phyloP scores from a whole-genome alignment of 2,329 filamentous ascomycete species.

The Keithomyces neogunnii region DNA sequence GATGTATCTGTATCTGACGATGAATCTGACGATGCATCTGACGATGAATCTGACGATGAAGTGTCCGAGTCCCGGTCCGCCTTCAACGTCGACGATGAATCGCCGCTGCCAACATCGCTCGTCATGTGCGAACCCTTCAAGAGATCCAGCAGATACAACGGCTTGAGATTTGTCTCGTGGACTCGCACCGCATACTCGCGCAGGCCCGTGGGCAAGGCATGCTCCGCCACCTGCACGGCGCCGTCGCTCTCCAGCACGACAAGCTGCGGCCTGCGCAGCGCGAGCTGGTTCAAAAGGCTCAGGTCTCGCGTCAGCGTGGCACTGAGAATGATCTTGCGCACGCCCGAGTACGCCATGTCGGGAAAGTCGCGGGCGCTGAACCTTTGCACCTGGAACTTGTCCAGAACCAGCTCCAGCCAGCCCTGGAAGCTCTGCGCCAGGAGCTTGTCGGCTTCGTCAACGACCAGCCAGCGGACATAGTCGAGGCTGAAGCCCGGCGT shows the following conservation, averaged over 20 bases:
- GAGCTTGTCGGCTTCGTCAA: slow-evolving; percentile 90
- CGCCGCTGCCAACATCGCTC: slow-evolving; percentile 9
- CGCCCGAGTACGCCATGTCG: slow-evolving; percentile 40
- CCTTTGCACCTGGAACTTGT: slow-evolving; percentile 41
- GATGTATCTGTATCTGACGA: too few relatives aligned
- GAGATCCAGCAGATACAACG: slow-evolving; percentile 75
- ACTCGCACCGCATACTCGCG: slow-evolving; percentile 61
- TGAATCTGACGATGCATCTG: too few relatives aligned
- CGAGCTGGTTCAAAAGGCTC: slow-evolving; percentile 66
- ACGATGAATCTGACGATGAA: not conserved
- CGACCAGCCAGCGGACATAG: slow-evolving; percentile 76
- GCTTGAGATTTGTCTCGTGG: slow-evolving; percentile 63
- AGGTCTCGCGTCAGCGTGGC: slow-evolving; percentile 88
- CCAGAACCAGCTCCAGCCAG: slow-evolving; percentile 70
- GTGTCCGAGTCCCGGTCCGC: slow-evolving; percentile 12
- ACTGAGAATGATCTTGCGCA: slow-evolving; percentile 79
- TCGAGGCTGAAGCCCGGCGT: slow-evolving; percentile 76
- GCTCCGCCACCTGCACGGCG: slow-evolving; percentile 35
- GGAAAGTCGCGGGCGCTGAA: slow-evolving; percentile 46
- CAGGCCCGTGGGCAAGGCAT: slow-evolving; percentile 53
- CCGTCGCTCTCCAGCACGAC: slow-evolving; percentile 59
- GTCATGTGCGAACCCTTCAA: slow-evolving; percentile 49
- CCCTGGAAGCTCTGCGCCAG: slow-evolving; percentile 89
- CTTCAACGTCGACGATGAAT: not conserved
- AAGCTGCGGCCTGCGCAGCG: slow-evolving; percentile 64